Base-by-base conservation (phyloP, 805 yeast species). In the Kodamaea jinghongensis region DNA sequence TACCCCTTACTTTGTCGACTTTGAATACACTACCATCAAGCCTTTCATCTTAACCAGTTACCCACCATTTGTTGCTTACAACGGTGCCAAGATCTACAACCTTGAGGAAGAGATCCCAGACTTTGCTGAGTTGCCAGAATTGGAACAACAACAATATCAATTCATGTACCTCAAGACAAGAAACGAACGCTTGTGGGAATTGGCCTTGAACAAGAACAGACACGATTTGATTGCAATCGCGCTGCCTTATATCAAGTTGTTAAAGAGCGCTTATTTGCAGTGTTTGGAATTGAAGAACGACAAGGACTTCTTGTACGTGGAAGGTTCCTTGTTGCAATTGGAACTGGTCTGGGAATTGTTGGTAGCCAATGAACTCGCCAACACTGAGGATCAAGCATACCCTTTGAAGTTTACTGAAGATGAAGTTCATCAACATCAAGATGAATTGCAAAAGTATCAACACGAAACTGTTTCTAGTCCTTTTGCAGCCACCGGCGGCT, bases 121-220 rank as follows among this genome's bases (percentile, higher is more conserved):
- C 36, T 90, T 70, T 60, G 78, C 77, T 3, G 66, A 73, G 40
- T 65, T 90, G 63, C 77, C 77, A 36, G 95, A 84, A 30, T 65
- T 76, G 31, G 93, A 87, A 48, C 77, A 83, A 63, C 81, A 79
- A 47, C 90, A 90, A 59, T 86, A 85, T 52, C 82, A 83, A 53
- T 90, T 85, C 65, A 86, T 91, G 81, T 82, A 82, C 61, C 81
- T 81, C 52, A 81, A 91, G 63, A 90, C 98, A 4, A 81, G 96
- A 71, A 88, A 90, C 59, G 96, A 91, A 63, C 81, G 84, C 51
- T 63, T 85, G 42, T 91, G 95, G 90, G 98, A 91, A 63, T 64
- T 76, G 44, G 76, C 81, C 17, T 70, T 90, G 50, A 86, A 84
- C 53, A 75, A 77, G 34, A 72, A 73, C 32, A 70, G 76, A 41